Base-by-base conservation (phyloP, 768 basidiomycete species). In the Fomitopsis pulvina region DNA sequence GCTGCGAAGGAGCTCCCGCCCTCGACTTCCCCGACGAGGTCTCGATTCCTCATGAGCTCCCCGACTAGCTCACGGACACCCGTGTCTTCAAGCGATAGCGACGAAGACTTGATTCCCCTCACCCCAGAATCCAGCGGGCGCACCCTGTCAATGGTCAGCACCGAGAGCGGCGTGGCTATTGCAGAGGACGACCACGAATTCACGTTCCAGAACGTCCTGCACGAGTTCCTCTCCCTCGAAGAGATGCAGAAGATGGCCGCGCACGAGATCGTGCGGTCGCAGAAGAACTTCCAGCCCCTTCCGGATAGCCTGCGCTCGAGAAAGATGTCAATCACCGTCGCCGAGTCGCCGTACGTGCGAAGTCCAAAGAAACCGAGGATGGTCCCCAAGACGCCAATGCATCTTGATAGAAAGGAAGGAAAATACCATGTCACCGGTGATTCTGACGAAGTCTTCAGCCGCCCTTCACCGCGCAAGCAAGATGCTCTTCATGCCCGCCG, bases 341-440 rank as follows among this genome's bases (percentile, higher is more conserved):
- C 45, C 21, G 47, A 48, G 5, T 30, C 34, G 10, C 21, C 34
- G 47, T 2, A 27, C 7, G 26, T 40, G 34, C 7, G 47, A n/a
- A 32, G 32, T n/a, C 30, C 34, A 24, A 48, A 48, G 38, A 48
- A 40, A 38, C 47, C 30, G 16, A 24, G 47, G 14, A 27, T 40
- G 37, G 47, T 32, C 4, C 18, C 18, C 34, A 12, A 37, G 34
- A 16, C n/a, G n/a, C 34, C 34, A 37, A 37, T 18, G 34, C 14
- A n/a, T 7, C 34, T 12, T 18, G 14, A 37, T 11, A 24, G 4
- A 18, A 45, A 29, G 43, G 28, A 27, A 4, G 43, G 26, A 12
- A 9, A 16, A 27, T 24, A 22, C 22, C 18, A 42, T 4, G 41
- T 22, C 7, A 22, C 26, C 4, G 26, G 41, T n/a, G 21, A 11